Percentiles rank a stretch among this genome's conserved stretches.
Evolutionary conservation across 805 yeast genomes (phyloP).

Genomic region (Monosporozyma solicola): DNA sequence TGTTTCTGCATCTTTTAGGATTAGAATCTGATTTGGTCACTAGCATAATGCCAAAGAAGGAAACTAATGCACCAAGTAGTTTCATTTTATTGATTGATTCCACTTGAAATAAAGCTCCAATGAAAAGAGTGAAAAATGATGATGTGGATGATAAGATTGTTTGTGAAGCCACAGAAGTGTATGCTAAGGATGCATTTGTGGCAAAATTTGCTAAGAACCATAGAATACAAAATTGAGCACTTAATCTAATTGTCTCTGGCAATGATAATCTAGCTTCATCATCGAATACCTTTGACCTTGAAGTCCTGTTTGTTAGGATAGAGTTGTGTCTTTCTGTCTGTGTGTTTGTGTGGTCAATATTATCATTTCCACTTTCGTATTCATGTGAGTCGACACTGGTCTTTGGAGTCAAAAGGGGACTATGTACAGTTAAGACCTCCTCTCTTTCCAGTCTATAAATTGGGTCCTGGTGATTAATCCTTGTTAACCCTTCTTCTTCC

Average conservation of each 20-base stretch:
- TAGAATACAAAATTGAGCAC: conserved; percentile 72
- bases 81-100: conserved; percentile 62
- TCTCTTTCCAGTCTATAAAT: conserved; percentile 2
- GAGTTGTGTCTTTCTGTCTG: background rate
- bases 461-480: conserved; percentile 4
- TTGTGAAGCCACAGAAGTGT: conserved; percentile 89
- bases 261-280: conserved; percentile 22
- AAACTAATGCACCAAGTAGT: conserved; percentile 56
- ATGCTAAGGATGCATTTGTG: conserved; percentile 78
- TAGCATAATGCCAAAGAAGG: conserved; percentile 70
- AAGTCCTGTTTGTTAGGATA: background rate
- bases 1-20: background rate
- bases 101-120: conserved; percentile 65
- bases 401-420: conserved; percentile 1
- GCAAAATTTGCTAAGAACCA: conserved; percentile 90
- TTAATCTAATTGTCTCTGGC: conserved; percentile 60
- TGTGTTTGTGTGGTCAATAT: background rate
- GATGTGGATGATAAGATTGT: conserved; percentile 89
- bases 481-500: conserved; percentile 24
- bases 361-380: background rate
- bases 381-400: background rate
- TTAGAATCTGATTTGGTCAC: conserved; percentile 64
- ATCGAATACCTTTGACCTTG: background rate
- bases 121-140: conserved; percentile 80
- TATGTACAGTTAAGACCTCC: background rate